Conservation (phyloP, 106 monocot genomes). For the Dendrobium chrysotoxum region DNA sequence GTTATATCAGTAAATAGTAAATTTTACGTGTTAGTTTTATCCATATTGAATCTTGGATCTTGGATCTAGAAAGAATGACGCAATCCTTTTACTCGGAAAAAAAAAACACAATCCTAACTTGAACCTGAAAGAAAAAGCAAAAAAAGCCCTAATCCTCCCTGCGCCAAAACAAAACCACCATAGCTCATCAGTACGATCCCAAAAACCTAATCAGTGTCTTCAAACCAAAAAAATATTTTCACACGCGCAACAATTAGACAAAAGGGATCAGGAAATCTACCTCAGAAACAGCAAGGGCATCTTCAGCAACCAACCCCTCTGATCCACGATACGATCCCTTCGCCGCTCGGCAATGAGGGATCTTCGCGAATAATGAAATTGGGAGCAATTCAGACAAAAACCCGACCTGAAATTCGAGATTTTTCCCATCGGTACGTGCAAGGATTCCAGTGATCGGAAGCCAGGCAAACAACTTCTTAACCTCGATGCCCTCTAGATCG, state of each 20-base stretch:
- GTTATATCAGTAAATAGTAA: too few species aligned
- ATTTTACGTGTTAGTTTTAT: too few species aligned
- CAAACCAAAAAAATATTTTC: not conserved
- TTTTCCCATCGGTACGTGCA: slow-evolving; percentile 15
- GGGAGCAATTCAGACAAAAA: slow-evolving; percentile 47
- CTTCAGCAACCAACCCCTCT: not conserved
- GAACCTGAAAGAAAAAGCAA: too few species aligned
- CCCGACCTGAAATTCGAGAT: slow-evolving; percentile 49
- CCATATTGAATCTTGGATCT: too few species aligned
- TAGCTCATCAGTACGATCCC: not conserved
- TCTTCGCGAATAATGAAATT: slow-evolving; percentile 23
- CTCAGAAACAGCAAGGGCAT: not conserved
- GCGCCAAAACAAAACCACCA: too few species aligned
- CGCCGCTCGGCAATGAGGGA: slow-evolving; percentile 38
- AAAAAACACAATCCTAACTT: too few species aligned
- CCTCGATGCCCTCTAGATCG: slow-evolving; percentile 52
- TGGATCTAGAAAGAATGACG: too few species aligned
- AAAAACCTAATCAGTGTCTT: not conserved
- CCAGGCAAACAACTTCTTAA: slow-evolving; percentile 71
- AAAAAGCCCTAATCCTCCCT: too few species aligned
- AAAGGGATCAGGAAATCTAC: not conserved
- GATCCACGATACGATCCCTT: not conserved
- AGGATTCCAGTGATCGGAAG: slow-evolving; percentile 42
- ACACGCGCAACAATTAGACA: not conserved
- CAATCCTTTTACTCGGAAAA: too few species aligned